Conservation (phyloP, 2,329 filamentous ascomycete species). For the Aaosphaeria arxii region DNA sequence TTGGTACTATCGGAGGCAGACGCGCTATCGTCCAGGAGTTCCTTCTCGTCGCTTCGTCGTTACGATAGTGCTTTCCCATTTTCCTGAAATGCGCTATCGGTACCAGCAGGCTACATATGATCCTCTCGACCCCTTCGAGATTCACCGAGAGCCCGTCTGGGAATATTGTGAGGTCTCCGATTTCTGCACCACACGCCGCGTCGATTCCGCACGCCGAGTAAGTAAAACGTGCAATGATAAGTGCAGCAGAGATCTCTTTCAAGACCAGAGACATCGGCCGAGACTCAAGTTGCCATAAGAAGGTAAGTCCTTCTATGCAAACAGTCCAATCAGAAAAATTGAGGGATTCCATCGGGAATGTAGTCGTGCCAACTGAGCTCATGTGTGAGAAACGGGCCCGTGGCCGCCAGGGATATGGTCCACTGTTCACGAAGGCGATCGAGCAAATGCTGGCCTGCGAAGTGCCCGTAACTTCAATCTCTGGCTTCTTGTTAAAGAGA, state of each 20-base stretch:
- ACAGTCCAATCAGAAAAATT: conserved; percentile 31
- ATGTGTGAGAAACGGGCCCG: conserved; percentile 23
- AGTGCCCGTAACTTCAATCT: conserved; percentile 22
- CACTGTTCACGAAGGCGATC: conserved; percentile 25
- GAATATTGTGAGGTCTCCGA: conserved; percentile 25
- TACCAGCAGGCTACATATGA: conserved; percentile 26
- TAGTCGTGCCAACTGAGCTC: conserved; percentile 5
- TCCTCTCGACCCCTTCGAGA: conserved; percentile 20
- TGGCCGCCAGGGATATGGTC: conserved; percentile 31
- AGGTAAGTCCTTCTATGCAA: conserved; percentile 11
- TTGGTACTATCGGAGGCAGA: no score
- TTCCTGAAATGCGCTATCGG: conserved; percentile 23
- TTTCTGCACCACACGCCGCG: conserved; percentile 17
- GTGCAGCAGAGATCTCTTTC: conserved; percentile 9
- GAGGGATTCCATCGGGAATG: conserved; percentile 25
- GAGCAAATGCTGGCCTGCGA: conserved; percentile 19
- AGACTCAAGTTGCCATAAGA: conserved; percentile 22
- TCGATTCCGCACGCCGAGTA: not conserved
- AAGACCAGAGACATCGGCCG: conserved; percentile 21
- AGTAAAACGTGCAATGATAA: conserved; percentile 28
- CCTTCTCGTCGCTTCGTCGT: conserved; percentile 1
- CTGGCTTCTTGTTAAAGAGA: conserved; percentile 31
- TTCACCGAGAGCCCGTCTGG: conserved; percentile 19
- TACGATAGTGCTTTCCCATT: conserved; percentile 20
- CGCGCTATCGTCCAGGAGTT: no score